Base-by-base conservation (phyloP, 78 protist species). In the Pigoraptor vietnamica region DNA sequence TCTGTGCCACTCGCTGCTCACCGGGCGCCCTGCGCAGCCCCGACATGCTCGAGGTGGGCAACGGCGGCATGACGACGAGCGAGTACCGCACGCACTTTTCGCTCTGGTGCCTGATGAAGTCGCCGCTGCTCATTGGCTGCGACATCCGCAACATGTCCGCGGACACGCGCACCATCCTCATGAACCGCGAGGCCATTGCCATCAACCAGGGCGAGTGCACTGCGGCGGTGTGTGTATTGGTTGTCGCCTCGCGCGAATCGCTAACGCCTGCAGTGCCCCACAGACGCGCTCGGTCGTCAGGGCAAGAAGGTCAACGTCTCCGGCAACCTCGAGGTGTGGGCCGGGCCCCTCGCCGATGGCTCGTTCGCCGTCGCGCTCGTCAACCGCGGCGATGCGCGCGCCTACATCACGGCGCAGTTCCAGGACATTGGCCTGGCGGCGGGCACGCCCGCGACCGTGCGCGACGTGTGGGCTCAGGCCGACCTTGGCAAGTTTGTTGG, bases 41-140 rank as follows among this genome's bases (percentile, higher is more conserved):
- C 32, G 84, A 79, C 84, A 79, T 94, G 97, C 40, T 96, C 35
- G 94, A 93, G 56, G 94, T 95, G 0, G 96, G 96, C 56, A 96
- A 96, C 56, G 96, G 95, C 14, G 94, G 96, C 48, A 93, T 96
- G 96, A 88, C 95, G 23, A 34, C 35, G 23, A 92, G 0, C 24
- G 97, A 96, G 67, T 92, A 94, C 55, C 38, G 40, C 2, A 87
- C 95, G 0, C 97, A 96, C 32, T 94, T 96, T 86, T 6, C 90
- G 0, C 84, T 96, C 36, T 96, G 97, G 97, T 40, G 92, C 0
- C 39, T 96, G 10, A n/a, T 92, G 83, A 91, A 90, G 89, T 90
- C 96, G 34, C 97, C 97, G 32, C 91, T 96, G 0, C 87, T 96
- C 40, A 88, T 95, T 32, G 97, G 97, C 55, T 91, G 93, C 35